Base-by-base conservation (phyloP, 306 rosid genomes). In the Clitoria ternatea region DNA sequence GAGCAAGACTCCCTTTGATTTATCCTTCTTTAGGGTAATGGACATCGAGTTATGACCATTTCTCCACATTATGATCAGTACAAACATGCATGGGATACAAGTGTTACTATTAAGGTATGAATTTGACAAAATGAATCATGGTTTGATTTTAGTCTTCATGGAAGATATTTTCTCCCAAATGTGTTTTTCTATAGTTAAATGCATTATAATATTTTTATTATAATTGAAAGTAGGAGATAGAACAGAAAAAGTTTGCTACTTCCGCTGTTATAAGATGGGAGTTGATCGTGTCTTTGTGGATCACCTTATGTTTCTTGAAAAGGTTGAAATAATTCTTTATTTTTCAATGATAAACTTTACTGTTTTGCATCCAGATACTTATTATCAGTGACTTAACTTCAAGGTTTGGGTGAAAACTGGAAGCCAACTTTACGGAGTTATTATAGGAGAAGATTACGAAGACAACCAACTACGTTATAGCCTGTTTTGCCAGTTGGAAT, bases 71-170 rank as follows among this genome's bases (percentile, higher is more conserved):
- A 89, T 60, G 96, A 89, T 9, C 96, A 89, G 66, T 89, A 89
- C 86, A 89, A 82, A 76, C 91, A 89, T 77, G 91, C 90, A 22
- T 89, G 96, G 96, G 96, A 86, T 55, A 86, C 96, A 50, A 36
- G 29, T 40, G 85, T 86, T 17, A 15, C 1, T 30, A 3, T 59
- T 53, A 86, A 89, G 96, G 91, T 86, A 87, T 30, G 35, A 17
- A 10, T 32, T 20, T 22, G 35, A 17, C 42, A 19, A 19, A 7
- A 47, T 61, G 27, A 42, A 27, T 64, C 57, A n/a, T n/a, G n/a
- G n/a, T n/a, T n/a, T n/a, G n/a, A n/a, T n/a, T n/a, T n/a, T n/a
- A n/a, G n/a, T n/a, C n/a, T n/a, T n/a, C n/a, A n/a, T n/a, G n/a
- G n/a, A n/a, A n/a, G n/a, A n/a, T n/a, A n/a, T n/a, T n/a, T n/a